Percentiles rank a stretch among this genome's conserved stretches.
phyloP scores from a whole-genome alignment of 2,329 filamentous ascomycete species.

The Colletotrichum scovillei region DNA sequence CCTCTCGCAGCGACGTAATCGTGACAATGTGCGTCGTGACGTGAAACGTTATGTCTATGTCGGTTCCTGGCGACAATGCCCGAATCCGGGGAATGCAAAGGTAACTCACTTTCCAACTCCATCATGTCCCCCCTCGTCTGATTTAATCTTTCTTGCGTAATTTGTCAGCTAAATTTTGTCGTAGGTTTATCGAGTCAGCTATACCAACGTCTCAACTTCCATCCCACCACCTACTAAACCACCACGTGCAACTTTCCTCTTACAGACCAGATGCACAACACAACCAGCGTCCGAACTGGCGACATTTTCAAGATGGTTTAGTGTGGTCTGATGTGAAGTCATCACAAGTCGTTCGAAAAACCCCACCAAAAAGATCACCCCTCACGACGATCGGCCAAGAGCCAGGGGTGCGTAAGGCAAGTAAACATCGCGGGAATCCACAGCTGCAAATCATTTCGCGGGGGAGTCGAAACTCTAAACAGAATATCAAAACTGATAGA shows the following conservation, averaged over 20 bases:
- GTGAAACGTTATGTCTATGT: slow-evolving; percentile 7
- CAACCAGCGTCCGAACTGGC: background rate
- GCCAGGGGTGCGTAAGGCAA: background rate
- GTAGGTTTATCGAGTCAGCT: background rate
- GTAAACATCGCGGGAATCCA: background rate
- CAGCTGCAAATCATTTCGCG: background rate
- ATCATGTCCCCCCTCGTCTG: background rate
- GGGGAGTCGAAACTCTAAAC: background rate
- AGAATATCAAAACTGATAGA: background rate
- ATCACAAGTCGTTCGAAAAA: background rate
- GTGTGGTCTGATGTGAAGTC: background rate
- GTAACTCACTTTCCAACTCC: too few species aligned
- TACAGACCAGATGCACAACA: slow-evolving; percentile 5
- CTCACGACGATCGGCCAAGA: slow-evolving; percentile 16
- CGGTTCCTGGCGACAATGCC: background rate
- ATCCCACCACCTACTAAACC: background rate
- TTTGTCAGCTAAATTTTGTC: slow-evolving; percentile 3
- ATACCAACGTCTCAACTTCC: slow-evolving; percentile 6
- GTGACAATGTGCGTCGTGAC: slow-evolving; percentile 5
- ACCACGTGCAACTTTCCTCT: background rate
- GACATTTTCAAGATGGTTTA: background rate
- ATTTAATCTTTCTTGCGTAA: background rate
- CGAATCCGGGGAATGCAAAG: too few species aligned
- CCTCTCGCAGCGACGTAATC: background rate
- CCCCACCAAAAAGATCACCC: background rate